phyloP scores from a whole-genome alignment of 495 filamentous ascomycete genomes.

The Darksidea phi region DNA sequence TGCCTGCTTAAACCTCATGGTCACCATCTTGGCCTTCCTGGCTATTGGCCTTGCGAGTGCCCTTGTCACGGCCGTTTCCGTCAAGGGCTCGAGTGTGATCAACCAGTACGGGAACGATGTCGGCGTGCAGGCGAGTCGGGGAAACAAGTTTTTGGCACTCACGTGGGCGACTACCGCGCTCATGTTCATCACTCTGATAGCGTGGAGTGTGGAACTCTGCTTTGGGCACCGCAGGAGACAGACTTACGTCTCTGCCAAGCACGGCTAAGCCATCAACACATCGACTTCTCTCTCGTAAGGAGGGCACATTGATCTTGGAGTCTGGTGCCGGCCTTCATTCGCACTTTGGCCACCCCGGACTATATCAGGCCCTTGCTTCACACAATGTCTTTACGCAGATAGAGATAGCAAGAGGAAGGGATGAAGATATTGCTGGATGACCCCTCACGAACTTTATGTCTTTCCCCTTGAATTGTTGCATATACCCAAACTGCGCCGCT shows the following conservation, averaged over 20 bases:
- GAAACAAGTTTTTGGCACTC: conserved; percentile 57
- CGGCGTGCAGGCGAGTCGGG: conserved; percentile 54
- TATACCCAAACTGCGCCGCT: background rate
- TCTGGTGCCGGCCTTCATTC: background rate
- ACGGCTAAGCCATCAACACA: background rate
- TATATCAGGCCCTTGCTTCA: background rate
- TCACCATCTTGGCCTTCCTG: conserved; percentile 49
- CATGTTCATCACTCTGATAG: conserved; percentile 48
- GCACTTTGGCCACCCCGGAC: background rate
- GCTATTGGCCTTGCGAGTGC: conserved; percentile 60
- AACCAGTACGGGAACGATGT: conserved; percentile 58
- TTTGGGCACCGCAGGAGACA: conserved; percentile 23
- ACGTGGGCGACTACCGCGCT: conserved; percentile 59
- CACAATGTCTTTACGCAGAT: too few relatives aligned
- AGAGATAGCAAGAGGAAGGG: too few relatives aligned
- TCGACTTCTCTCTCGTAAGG: background rate
- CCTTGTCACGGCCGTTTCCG: conserved; percentile 59
- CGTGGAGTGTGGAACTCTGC: conserved; percentile 44
- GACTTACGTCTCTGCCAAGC: background rate
- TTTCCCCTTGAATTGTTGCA: background rate
- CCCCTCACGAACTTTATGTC: background rate
- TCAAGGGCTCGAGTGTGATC: conserved; percentile 57
- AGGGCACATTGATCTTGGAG: background rate
- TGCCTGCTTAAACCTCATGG: conserved; percentile 47
- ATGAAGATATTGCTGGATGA: too few relatives aligned